Conservation (phyloP, 108 stramenopile species). For the Nitzschia sp. region DNA sequence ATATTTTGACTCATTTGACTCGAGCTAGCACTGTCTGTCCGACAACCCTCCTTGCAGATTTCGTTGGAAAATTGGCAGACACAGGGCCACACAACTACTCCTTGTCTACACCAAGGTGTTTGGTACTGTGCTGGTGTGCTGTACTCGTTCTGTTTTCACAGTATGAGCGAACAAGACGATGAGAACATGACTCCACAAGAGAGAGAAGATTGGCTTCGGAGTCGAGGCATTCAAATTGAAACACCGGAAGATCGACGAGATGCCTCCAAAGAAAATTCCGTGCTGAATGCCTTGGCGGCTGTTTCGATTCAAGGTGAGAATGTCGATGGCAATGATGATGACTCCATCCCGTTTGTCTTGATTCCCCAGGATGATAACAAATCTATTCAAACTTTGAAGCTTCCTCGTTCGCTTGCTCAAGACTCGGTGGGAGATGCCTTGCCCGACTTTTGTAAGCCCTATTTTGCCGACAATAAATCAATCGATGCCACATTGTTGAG, state of each 20-base stretch:
- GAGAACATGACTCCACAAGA: conserved; percentile 67
- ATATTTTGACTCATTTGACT: too few relatives aligned
- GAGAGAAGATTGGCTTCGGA: conserved; percentile 66
- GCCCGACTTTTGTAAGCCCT: conserved; percentile 52
- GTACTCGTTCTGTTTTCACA: too few relatives aligned
- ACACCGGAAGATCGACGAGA: conserved; percentile 17
- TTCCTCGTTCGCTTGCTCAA: conserved; percentile 31
- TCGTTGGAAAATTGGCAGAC: too few relatives aligned
- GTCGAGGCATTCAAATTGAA: conserved; percentile 44
- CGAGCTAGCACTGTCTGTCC: too few relatives aligned
- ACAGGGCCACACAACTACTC: too few relatives aligned
- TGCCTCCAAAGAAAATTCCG: conserved; percentile 2
- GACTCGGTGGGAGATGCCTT: conserved; percentile 51
- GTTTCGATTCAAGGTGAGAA: conserved; percentile 40
- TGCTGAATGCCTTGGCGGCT: conserved; percentile 30
- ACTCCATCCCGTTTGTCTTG: conserved; percentile 47
- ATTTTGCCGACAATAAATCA: conserved; percentile 54
- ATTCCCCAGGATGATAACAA: conserved; percentile 71
- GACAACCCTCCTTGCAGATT: too few relatives aligned
- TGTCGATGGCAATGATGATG: conserved; percentile 15
- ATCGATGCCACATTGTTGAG: conserved; percentile 62
- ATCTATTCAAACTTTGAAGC: conserved; percentile 43
- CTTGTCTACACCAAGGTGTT: too few relatives aligned
- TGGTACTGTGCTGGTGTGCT: too few relatives aligned
- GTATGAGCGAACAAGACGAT: conserved; percentile 22